Evolutionary conservation across 768 basidiomycete species (phyloP).

Genomic region (Russula sp.): DNA sequence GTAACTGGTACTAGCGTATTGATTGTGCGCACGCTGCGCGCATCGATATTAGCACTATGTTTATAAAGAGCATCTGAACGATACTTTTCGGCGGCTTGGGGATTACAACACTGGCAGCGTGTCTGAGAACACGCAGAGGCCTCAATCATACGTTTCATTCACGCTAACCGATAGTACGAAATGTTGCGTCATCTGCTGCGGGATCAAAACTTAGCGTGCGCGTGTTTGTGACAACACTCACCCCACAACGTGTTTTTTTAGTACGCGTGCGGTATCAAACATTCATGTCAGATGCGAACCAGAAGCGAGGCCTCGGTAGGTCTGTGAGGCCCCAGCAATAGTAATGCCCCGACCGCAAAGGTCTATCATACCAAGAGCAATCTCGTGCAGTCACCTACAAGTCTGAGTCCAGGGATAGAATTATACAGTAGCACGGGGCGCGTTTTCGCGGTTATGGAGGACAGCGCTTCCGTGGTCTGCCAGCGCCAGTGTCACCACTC

Average conservation of each 20-base stretch:
- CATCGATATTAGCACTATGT: neutral
- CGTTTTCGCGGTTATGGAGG: neutral
- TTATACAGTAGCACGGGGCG: neutral
- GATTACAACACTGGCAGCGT: too few species aligned
- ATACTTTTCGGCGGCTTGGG: too few species aligned
- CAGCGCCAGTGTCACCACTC: neutral
- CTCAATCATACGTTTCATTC: too few species aligned
- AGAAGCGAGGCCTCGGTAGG: neutral
- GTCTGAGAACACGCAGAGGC: too few species aligned
- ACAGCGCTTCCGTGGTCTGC: neutral
- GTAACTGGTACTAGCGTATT: too few species aligned
- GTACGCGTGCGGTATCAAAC: neutral
- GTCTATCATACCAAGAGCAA: neutral
- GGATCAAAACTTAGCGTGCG: neutral
- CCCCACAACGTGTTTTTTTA: neutral
- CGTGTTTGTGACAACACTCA: neutral
- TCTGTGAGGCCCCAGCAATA: neutral
- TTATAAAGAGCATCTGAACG: too few species aligned
- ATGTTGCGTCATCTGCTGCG: neutral
- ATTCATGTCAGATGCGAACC: neutral
- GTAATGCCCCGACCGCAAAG: neutral
- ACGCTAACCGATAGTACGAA: neutral
- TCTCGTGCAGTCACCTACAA: neutral
- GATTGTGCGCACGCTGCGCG: neutral
- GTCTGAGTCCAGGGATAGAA: neutral